Evolutionary conservation across 2,329 filamentous ascomycete genomes (phyloP).

Genomic region (Aspergillus pseudoviridinutans): DNA sequence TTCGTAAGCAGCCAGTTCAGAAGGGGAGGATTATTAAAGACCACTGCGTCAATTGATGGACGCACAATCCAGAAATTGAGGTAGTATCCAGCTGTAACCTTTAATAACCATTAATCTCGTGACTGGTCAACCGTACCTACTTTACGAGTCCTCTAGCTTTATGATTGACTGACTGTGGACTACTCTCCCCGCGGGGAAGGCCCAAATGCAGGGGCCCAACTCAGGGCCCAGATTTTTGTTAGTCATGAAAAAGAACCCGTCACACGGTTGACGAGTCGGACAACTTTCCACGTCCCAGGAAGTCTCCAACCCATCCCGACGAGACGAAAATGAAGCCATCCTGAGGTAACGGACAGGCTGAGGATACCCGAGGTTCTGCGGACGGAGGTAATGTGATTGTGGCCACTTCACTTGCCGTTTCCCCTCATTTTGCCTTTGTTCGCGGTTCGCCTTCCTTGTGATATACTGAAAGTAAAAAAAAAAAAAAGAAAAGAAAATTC

Average conservation of each 20-base stretch:
- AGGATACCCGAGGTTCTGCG: constrained; percentile 16
- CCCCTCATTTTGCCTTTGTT: constrained; percentile 8
- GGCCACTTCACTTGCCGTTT: constrained; percentile 8
- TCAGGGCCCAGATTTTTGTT: neutral
- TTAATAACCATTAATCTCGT: neutral
- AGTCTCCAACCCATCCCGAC: neutral
- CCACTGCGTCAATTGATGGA: too few relatives aligned
- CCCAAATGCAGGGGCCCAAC: constrained; percentile 17
- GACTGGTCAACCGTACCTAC: neutral
- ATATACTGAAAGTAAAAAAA: neutral
- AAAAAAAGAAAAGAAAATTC: too few relatives aligned
- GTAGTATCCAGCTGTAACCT: neutral
- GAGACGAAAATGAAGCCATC: constrained; percentile 7
- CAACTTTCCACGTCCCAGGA: neutral
- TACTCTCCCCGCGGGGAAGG: constrained; percentile 23
- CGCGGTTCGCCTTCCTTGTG: neutral
- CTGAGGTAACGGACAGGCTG: neutral
- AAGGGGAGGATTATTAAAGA: too few relatives aligned
- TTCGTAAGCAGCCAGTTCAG: too few relatives aligned
- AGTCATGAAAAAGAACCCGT: neutral
- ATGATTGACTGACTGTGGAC: neutral
- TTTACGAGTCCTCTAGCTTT: too few relatives aligned
- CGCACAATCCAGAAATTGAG: too few relatives aligned
- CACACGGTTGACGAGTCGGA: neutral
- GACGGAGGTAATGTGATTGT: constrained; percentile 1